phyloP scores from a whole-genome alignment of 129 eudicot genomes.

The Scalesia atractyloides region DNA sequence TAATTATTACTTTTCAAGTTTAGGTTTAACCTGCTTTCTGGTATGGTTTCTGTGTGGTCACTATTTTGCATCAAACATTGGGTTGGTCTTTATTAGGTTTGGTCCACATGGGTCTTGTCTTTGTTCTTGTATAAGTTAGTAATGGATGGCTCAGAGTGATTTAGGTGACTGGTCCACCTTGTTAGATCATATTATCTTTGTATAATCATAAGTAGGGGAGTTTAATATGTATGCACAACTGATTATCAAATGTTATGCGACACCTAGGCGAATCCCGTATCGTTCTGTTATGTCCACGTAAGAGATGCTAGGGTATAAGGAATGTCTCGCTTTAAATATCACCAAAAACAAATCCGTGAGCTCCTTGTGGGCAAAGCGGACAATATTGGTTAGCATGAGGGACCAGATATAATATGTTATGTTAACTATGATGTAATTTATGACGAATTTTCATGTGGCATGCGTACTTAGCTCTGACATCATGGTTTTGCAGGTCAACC shows the following conservation, averaged over 20 bases:
- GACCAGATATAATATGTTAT: not conserved
- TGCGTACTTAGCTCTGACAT: not conserved
- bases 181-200: not conserved
- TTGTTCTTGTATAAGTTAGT: not conserved
- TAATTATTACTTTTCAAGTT: slow-evolving; percentile 4
- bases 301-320: too few species aligned
- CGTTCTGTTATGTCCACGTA: too few species aligned
- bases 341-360: too few species aligned
- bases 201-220: not conserved
- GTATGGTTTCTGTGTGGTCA: not conserved
- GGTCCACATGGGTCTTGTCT: not conserved
- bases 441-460: not conserved
- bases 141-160: not conserved
- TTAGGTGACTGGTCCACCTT: not conserved
- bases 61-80: not conserved
- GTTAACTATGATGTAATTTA: not conserved
- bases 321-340: too few species aligned
- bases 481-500: slow-evolving; percentile 34
- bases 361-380: too few species aligned
- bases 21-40: slow-evolving; percentile 6
- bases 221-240: not conserved
- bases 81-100: not conserved
- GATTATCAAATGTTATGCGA: not conserved
- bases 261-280: too few species aligned
- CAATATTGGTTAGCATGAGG: too few species aligned